Evolutionary conservation across 768 basidiomycete species (phyloP).

Genomic region (Trametes elegans): DNA sequence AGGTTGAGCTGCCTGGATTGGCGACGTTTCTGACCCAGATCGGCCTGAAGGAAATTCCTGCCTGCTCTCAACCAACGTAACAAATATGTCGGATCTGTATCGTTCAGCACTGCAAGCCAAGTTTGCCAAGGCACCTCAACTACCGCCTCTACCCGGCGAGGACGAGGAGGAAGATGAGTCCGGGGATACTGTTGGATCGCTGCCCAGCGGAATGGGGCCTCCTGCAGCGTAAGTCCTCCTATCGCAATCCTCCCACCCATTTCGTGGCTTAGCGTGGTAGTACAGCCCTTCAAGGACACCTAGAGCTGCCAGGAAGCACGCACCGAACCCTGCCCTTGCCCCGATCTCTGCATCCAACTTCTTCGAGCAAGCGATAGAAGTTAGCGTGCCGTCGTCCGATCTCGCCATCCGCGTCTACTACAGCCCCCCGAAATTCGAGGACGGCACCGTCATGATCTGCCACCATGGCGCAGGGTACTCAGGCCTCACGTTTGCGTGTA

Average conservation of each 20-base stretch:
- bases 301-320: constrained; percentile 28
- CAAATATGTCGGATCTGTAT: constrained; percentile 64
- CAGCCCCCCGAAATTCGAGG: constrained; percentile 57
- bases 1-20: too few species aligned
- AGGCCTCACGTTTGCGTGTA: constrained; percentile 84
- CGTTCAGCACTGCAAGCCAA: constrained; percentile 77
- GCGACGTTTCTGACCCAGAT: too few species aligned
- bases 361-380: constrained; percentile 79
- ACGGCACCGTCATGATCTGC: constrained; percentile 77
- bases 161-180: constrained; percentile 56
- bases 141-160: constrained; percentile 44
- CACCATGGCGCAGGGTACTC: constrained; percentile 96
- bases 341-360: constrained; percentile 78
- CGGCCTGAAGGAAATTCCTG: too few species aligned
- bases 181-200: constrained; percentile 53
- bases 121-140: constrained; percentile 66
- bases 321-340: constrained; percentile 59
- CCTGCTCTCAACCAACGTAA: too few species aligned
- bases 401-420: constrained; percentile 83
- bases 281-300: constrained; percentile 17
- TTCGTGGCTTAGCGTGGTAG: not conserved
- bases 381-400: constrained; percentile 57
- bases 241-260: not conserved
- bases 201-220: constrained; percentile 58
- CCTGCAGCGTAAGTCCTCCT: constrained; percentile 54